Evolutionary conservation across 148 eudicot genomes (phyloP).

Genomic region (Rhododendron ferrugineum): DNA sequence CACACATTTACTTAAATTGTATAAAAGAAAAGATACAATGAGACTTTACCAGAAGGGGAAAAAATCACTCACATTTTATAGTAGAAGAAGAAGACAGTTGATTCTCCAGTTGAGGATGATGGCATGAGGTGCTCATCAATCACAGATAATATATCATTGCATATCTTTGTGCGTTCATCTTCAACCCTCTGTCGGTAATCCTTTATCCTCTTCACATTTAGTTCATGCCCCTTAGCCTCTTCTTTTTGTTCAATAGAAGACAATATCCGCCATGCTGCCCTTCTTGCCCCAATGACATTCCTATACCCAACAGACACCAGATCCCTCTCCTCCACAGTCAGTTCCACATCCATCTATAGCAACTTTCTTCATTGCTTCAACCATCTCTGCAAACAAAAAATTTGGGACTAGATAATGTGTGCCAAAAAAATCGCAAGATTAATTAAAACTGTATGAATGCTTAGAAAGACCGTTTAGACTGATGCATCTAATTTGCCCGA

Average conservation of each 20-base stretch:
- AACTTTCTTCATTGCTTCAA: constrained; percentile 33
- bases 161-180: constrained; percentile 24
- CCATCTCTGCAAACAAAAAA: constrained; percentile 24
- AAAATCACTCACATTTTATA: constrained; percentile 26
- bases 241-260: constrained; percentile 38
- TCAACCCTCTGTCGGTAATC: constrained; percentile 24
- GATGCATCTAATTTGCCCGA: neutral
- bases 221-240: constrained; percentile 23
- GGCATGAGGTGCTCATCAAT: constrained; percentile 30
- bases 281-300: constrained; percentile 29
- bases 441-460: neutral
- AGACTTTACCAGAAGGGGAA: neutral
- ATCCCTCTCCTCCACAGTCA: constrained; percentile 32
- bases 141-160: constrained; percentile 22
- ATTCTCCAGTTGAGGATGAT: constrained; percentile 24
- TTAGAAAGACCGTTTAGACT: neutral
- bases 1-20: neutral
- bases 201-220: constrained; percentile 21
- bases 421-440: neutral
- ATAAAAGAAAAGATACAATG: neutral
- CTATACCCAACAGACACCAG: constrained; percentile 30
- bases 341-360: constrained; percentile 27
- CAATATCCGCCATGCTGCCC: constrained; percentile 32
- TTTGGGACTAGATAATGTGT: neutral
- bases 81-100: constrained; percentile 27